Conservation (phyloP, 2,329 filamentous ascomycete genomes). For the Colletotrichum sp. region DNA sequence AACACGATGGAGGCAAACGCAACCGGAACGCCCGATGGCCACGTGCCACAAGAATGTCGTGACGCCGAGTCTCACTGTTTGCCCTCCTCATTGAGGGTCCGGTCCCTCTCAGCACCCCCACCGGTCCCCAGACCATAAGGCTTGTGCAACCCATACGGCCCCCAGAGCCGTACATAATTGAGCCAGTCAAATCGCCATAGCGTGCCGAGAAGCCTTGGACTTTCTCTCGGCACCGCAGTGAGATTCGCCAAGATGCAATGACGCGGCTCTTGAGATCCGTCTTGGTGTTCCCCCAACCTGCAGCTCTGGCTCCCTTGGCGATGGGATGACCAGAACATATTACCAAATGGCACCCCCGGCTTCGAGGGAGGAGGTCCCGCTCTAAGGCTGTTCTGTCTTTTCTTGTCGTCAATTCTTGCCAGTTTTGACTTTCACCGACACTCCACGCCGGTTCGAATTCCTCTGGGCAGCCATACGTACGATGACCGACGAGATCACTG, state of each 20-base stretch:
- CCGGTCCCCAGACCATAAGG: background rate
- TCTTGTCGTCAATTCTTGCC: background rate
- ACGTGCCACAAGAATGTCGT: background rate
- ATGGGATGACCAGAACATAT: background rate
- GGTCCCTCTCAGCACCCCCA: background rate
- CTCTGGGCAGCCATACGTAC: background rate
- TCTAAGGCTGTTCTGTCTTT: background rate
- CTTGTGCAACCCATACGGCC: background rate
- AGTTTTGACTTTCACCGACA: background rate
- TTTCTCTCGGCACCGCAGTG: constrained; percentile 9
- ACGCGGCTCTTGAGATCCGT: constrained; percentile 8
- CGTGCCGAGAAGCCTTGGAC: constrained; percentile 9
- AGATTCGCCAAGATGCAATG: constrained; percentile 15
- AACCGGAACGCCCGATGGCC: background rate
- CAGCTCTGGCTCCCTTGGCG: background rate
- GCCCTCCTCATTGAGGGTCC: background rate
- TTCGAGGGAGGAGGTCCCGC: background rate
- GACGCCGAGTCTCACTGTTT: background rate
- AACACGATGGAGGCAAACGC: background rate
- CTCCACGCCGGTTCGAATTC: background rate
- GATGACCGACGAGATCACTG: constrained; percentile 57
- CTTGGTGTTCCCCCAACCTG: background rate
- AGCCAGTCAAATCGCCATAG: background rate
- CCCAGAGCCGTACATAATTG: background rate
- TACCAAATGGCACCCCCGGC: background rate